A percentile compares a stretch with the other conserved stretches of the same genome.
Evolutionary conservation across 768 basidiomycete species (phyloP).

Genomic region (Agrocybe praecox): DNA sequence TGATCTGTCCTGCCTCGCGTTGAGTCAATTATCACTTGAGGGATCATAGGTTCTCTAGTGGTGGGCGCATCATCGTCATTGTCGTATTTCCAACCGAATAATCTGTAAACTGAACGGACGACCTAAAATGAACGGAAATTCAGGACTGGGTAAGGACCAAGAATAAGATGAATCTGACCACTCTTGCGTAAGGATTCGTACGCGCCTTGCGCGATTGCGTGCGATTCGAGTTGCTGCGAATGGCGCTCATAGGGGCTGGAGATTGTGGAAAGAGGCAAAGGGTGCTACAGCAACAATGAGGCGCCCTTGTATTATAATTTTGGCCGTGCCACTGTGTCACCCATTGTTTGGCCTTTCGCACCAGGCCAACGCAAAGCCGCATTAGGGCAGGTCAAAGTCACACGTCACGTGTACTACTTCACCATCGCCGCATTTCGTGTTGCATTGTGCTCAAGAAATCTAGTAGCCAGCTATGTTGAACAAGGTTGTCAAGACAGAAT

Average conservation of each 20-base stretch:
- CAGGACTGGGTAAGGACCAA: not conserved
- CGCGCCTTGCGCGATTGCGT: conserved; percentile 32
- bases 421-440: conserved; percentile 23
- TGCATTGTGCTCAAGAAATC: conserved; percentile 3
- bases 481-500: conserved; percentile 61
- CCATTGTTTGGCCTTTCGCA: not conserved
- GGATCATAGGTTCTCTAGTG: no score
- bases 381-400: conserved; percentile 35
- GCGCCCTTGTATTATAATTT: conserved; percentile 14
- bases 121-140: not conserved
- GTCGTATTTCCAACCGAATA: conserved; percentile 1
- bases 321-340: conserved; percentile 3
- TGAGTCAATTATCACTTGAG: no score
- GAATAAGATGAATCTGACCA: conserved; percentile 12
- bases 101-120: conserved; percentile 2
- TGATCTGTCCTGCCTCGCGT: no score
- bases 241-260: conserved; percentile 53
- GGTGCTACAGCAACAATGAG: conserved; percentile 15
- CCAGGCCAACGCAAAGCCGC: conserved; percentile 8
- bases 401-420: conserved; percentile 30
- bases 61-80: not conserved
- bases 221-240: conserved; percentile 43
- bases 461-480: conserved; percentile 48
- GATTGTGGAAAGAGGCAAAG: conserved; percentile 21
- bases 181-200: conserved; percentile 52